These are phyloP conservation scores for Aspergillus bridgeri DNA, from an alignment of 495 filamentous ascomycete species.

Conservation along the genomic window DNA sequence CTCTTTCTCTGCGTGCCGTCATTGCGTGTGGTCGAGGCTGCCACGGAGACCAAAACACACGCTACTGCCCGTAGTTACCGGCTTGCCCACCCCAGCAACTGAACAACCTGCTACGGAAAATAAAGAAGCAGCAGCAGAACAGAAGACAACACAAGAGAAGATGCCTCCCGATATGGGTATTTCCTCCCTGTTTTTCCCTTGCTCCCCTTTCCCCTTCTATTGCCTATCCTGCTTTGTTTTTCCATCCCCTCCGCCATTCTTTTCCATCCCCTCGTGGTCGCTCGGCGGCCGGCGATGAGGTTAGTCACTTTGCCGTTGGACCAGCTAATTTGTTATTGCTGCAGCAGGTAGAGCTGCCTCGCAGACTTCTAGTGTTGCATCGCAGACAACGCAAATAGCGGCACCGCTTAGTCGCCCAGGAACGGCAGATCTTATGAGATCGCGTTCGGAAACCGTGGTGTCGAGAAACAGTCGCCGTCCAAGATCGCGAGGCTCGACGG, in stretches of 20 bases:
- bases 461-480: constrained; percentile 63
- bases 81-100: constrained; percentile 21
- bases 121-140: constrained; percentile 1
- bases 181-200: not conserved
- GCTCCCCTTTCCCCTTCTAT: not conserved
- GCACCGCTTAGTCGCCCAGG: constrained; percentile 41
- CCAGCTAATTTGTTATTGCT: constrained; percentile 14
- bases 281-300: not conserved
- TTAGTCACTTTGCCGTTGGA: not conserved
- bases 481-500: constrained; percentile 77
- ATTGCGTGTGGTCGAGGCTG: constrained; percentile 22
- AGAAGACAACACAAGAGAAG: constrained; percentile 11
- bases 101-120: constrained; percentile 6
- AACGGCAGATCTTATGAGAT: constrained; percentile 47
- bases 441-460: constrained; percentile 56
- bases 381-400: constrained; percentile 38
- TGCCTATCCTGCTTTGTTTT: not conserved
- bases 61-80: constrained; percentile 33
- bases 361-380: constrained; percentile 31
- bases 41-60: constrained; percentile 31
- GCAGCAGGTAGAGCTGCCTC: constrained; percentile 28
- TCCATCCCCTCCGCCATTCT: not conserved
- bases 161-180: constrained; percentile 34
- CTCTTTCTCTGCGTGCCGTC: constrained; percentile 4
- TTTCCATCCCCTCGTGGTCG: not conserved